Conservation (phyloP, 1,284 basidiomycete species). For the Boletus smithii region DNA sequence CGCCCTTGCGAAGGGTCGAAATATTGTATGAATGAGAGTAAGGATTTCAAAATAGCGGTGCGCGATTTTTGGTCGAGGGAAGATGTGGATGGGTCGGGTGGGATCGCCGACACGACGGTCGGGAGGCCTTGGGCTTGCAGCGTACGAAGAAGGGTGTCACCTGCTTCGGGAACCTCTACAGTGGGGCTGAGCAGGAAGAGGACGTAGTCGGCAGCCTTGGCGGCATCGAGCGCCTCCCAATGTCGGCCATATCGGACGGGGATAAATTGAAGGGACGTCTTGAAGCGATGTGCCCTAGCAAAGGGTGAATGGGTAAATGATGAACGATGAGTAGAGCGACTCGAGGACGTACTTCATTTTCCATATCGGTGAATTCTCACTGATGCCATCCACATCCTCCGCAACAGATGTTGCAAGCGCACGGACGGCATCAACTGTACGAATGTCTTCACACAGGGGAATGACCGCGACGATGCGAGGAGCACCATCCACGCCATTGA, state of each 20-base stretch:
- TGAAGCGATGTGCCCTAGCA: constrained; percentile 77
- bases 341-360: constrained; percentile 55
- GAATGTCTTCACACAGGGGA: constrained; percentile 71
- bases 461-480: constrained; percentile 80
- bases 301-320: constrained; percentile 11
- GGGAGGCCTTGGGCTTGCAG: constrained; percentile 81
- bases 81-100: constrained; percentile 43
- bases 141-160: constrained; percentile 87
- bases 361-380: constrained; percentile 43
- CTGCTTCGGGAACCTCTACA: constrained; percentile 82
- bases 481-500: constrained; percentile 74
- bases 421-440: constrained; percentile 47
- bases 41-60: constrained; percentile 72
- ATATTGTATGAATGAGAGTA: constrained; percentile 91
- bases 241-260: constrained; percentile 68
- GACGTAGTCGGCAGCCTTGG: constrained; percentile 89
- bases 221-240: constrained; percentile 82
- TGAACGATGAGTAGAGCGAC: not conserved
- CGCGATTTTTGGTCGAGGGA: constrained; percentile 59
- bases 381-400: constrained; percentile 39
- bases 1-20: constrained; percentile 84
- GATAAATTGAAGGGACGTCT: constrained; percentile 85
- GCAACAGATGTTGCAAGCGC: constrained; percentile 68
- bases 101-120: constrained; percentile 64
- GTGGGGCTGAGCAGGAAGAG: constrained; percentile 80